A percentile compares a stretch with the other conserved stretches of the same genome.
Conservation (phyloP, 257 asterid species). For the Solanum peruvianum region DNA sequence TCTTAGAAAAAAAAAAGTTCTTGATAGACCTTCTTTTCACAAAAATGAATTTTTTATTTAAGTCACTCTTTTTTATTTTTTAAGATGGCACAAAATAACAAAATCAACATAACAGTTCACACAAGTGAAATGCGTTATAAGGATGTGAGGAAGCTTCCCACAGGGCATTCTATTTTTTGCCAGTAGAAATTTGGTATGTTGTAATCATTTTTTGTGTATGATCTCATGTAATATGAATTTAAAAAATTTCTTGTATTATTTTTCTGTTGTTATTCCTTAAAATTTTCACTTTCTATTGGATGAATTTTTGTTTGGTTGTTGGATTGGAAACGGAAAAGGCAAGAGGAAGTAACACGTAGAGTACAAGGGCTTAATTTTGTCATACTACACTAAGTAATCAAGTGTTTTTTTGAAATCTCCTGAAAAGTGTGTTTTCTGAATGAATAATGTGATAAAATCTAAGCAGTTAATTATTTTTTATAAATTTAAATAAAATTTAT, state of each 20-base stretch:
- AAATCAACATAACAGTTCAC: no score
- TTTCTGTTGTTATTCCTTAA: background rate
- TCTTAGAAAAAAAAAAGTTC: background rate
- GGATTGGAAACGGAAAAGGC: background rate
- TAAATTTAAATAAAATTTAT: background rate
- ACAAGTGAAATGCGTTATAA: background rate
- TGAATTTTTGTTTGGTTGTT: background rate
- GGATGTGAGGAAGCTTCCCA: background rate
- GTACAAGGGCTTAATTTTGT: no score
- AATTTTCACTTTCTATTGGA: background rate
- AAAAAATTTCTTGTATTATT: background rate
- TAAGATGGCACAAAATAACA: no score
- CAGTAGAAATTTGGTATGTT: no score
- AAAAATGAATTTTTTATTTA: no score
- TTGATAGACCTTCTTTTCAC: no score
- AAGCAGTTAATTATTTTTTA: no score
- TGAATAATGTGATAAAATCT: background rate
- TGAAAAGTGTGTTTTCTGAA: background rate
- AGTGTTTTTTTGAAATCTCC: background rate
- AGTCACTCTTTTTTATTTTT: no score
- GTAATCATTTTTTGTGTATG: background rate
- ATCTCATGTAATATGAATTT: background rate
- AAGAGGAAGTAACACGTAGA: background rate
- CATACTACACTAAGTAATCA: background rate
- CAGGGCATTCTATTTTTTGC: background rate